A percentile compares a stretch with the other conserved stretches of the same genome.
Conservation (phyloP, 169 alveolate species). For the Amoebophrya sp. region DNA sequence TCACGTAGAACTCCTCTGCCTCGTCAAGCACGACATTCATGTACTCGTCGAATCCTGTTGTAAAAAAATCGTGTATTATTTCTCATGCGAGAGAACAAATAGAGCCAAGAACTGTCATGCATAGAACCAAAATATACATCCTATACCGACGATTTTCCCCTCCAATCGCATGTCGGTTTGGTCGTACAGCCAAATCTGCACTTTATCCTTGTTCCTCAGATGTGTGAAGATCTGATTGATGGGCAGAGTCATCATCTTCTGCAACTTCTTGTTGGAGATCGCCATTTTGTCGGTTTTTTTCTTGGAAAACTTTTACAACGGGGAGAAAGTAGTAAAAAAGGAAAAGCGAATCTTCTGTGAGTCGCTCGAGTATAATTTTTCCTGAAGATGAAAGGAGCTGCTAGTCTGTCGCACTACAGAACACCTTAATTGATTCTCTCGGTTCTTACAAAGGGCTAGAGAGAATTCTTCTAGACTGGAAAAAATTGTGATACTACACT, state of each 20-base stretch:
- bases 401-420: too few relatives aligned
- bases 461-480: too few relatives aligned
- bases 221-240: conserved; percentile 87
- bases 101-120: neutral
- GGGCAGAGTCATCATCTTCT: conserved; percentile 82
- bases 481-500: too few relatives aligned
- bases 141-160: conserved; percentile 76
- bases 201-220: conserved; percentile 80
- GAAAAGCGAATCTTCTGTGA: too few relatives aligned
- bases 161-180: conserved; percentile 77
- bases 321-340: too few relatives aligned
- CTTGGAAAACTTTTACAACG: too few relatives aligned
- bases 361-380: too few relatives aligned
- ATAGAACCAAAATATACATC: neutral
- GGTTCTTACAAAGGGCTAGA: too few relatives aligned
- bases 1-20: conserved; percentile 78
- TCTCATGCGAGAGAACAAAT: neutral
- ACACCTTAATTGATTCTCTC: too few relatives aligned
- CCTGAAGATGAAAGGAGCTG: too few relatives aligned
- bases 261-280: conserved; percentile 60
- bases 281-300: conserved; percentile 23
- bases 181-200: conserved; percentile 89
- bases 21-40: conserved; percentile 92
- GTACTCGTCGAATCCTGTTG: conserved; percentile 87
- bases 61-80: neutral